Evolutionary conservation across 441 rosid species (phyloP).

Genomic region (California macrophylla): DNA sequence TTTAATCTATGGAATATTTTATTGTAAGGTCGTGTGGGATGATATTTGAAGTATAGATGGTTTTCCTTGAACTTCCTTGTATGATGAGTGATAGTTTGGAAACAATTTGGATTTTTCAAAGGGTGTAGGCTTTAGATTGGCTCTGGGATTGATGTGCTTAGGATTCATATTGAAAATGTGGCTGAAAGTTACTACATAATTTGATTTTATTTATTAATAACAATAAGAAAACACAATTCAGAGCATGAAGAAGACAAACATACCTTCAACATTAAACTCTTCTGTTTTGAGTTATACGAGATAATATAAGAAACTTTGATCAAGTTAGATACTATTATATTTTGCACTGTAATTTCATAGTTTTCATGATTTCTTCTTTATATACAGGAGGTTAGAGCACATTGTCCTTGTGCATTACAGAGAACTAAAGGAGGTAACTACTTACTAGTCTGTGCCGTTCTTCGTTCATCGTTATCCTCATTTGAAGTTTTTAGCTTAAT

Average conservation of each 20-base stretch:
- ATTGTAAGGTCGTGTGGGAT: not conserved
- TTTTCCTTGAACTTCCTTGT: not conserved
- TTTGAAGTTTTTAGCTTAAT: not conserved
- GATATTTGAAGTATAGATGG: not conserved
- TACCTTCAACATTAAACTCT: not conserved
- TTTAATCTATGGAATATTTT: not conserved
- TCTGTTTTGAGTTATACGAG: not conserved
- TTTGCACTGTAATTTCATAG: not conserved
- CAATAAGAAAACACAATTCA: not conserved
- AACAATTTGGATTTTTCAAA: not conserved
- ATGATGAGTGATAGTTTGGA: not conserved
- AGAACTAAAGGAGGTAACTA: constrained; percentile 54
- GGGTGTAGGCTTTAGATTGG: not conserved
- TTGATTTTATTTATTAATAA: not conserved
- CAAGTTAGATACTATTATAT: not conserved
- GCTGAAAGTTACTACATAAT: not conserved
- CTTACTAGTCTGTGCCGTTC: constrained; percentile 10
- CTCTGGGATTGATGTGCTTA: not conserved
- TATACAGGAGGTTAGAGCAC: constrained; percentile 52
- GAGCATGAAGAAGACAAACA: not conserved
- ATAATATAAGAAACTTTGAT: too few relatives aligned
- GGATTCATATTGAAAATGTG: not conserved
- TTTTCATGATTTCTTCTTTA: not conserved
- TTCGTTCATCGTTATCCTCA: not conserved
- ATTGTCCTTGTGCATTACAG: constrained; percentile 66